These are phyloP conservation scores for Abelmoschus esculentus DNA, from an alignment of 345 rosid species.

Conservation along the genomic window DNA sequence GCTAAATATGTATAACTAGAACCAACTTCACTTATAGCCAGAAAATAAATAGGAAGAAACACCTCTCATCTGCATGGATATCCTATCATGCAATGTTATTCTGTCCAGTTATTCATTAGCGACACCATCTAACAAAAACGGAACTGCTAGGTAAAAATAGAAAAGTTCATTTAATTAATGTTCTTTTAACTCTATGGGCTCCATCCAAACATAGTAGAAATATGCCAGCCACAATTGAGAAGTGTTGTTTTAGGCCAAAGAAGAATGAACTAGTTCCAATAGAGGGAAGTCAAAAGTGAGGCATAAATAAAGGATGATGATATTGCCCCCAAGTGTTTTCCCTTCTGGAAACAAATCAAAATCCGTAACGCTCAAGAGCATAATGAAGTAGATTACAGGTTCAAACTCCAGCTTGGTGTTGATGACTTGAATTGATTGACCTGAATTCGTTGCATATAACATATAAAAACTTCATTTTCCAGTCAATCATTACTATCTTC, in stretches of 20 bases:
- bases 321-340: background rate
- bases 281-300: background rate
- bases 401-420: background rate
- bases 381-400: background rate
- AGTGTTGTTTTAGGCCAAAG: background rate
- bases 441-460: background rate
- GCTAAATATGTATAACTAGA: background rate
- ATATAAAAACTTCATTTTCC: background rate
- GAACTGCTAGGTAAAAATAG: background rate
- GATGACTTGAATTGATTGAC: background rate
- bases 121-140: background rate
- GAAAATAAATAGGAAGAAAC: conserved; percentile 3
- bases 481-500: background rate
- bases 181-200: background rate
- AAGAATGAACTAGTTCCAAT: background rate
- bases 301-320: background rate
- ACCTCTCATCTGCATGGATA: background rate
- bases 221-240: background rate
- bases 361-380: background rate
- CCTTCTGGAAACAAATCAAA: background rate
- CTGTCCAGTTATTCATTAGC: background rate
- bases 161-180: background rate
- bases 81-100: conserved; percentile 2
- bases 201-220: background rate
- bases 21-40: background rate